Percentiles rank a stretch among this genome's conserved stretches.
Conservation (phyloP, 169 alveolate genomes). For the Plasmodium cynomolgi region DNA sequence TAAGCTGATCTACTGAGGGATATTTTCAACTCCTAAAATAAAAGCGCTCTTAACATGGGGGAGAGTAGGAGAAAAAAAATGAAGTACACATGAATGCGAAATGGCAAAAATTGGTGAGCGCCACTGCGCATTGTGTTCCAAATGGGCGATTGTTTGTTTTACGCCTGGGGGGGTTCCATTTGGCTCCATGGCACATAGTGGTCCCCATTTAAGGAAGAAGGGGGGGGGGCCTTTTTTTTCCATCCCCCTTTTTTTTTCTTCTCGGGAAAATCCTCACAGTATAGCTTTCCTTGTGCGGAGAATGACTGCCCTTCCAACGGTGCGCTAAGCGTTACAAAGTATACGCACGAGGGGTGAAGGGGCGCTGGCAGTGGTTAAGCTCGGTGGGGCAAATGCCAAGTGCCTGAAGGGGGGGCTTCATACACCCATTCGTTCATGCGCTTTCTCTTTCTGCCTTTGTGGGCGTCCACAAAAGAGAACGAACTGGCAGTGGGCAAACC, state of each 20-base stretch:
- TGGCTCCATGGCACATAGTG: neutral
- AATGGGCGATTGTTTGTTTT: neutral
- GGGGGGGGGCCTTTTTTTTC: neutral
- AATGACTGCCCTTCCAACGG: neutral
- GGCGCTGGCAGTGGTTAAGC: neutral
- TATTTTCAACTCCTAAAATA: neutral
- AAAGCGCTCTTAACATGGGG: neutral
- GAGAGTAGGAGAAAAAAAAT: neutral
- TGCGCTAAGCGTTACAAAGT: neutral
- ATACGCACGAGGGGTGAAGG: neutral
- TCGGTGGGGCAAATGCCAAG: neutral
- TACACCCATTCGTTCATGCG: neutral
- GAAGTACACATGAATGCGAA: neutral
- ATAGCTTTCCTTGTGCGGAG: neutral
- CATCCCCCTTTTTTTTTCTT: neutral
- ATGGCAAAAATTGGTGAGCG: neutral
- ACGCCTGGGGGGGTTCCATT: neutral
- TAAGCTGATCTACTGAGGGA: neutral
- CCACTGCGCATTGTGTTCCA: neutral
- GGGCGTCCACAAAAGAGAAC: neutral
- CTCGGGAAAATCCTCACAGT: neutral
- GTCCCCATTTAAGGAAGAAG: neutral
- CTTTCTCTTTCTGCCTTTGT: neutral
- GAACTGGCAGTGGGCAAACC: neutral
- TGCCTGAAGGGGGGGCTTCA: neutral